These are phyloP conservation scores for Leccinum truebloodii DNA, from an alignment of 768 basidiomycete genomes.

Conservation along the genomic window DNA sequence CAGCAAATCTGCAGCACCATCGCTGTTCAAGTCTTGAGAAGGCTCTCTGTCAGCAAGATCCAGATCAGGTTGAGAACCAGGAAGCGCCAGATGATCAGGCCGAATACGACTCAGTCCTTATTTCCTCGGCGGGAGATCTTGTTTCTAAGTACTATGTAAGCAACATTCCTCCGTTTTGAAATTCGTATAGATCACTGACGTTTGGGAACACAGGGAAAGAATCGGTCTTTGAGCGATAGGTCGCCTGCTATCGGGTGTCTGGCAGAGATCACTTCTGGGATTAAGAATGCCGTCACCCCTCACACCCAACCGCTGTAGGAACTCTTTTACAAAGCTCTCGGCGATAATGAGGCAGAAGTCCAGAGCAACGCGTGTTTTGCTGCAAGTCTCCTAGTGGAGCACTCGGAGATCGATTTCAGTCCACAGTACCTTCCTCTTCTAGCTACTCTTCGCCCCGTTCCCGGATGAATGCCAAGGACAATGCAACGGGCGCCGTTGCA, in stretches of 20 bases:
- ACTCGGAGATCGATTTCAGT: constrained; percentile 79
- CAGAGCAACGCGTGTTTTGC: constrained; percentile 97
- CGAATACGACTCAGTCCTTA: constrained; percentile 94
- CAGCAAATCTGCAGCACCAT: constrained; percentile 73
- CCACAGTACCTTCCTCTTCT: constrained; percentile 81
- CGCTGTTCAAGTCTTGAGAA: constrained; percentile 85
- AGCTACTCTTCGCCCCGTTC: constrained; percentile 71
- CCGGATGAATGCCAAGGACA: constrained; percentile 86
- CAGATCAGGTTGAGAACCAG: constrained; percentile 86
- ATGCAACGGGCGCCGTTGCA: constrained; percentile 92
- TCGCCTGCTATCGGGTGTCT: constrained; percentile 92
- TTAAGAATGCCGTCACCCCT: constrained; percentile 84
- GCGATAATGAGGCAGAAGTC: constrained; percentile 88
- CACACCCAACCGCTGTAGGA: constrained; percentile 81
- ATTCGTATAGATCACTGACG: background rate
- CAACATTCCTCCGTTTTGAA: constrained; percentile 11
- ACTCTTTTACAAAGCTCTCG: constrained; percentile 80
- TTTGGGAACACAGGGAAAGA: constrained; percentile 60
- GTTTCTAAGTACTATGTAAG: constrained; percentile 94
- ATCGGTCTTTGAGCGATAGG: constrained; percentile 85
- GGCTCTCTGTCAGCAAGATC: constrained; percentile 94
- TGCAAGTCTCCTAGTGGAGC: constrained; percentile 85
- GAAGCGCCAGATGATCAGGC: constrained; percentile 88
- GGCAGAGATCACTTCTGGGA: constrained; percentile 92
- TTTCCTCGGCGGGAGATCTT: constrained; percentile 92